Conservation (phyloP, 352 stramenopile genomes). For the Globisporangium middletonii region DNA sequence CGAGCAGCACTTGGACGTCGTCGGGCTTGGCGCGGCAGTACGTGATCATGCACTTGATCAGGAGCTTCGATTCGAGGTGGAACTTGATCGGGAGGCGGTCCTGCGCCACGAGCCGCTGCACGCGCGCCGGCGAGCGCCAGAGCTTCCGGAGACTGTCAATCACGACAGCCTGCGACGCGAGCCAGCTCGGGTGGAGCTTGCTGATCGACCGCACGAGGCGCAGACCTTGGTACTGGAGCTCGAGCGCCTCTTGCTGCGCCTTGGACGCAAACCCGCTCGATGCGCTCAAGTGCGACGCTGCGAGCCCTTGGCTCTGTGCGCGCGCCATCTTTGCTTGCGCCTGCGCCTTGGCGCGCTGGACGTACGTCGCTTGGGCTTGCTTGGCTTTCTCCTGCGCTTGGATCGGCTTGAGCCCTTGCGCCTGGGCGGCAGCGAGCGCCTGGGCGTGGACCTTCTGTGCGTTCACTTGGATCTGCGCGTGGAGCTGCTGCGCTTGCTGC, state of each 20-base stretch:
- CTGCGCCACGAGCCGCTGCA: constrained; percentile 63
- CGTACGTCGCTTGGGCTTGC: constrained; percentile 83
- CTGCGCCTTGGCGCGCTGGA: constrained; percentile 82
- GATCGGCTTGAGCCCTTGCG: constrained; percentile 78
- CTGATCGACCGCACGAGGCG: constrained; percentile 89
- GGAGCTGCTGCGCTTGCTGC: constrained; percentile 81
- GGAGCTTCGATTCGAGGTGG: constrained; percentile 92
- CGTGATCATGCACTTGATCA: constrained; percentile 93
- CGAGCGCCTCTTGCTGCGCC: constrained; percentile 83
- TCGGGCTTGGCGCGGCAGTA: constrained; percentile 91
- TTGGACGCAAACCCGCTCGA: constrained; percentile 60
- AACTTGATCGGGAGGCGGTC: constrained; percentile 87
- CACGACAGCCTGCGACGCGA: constrained; percentile 84
- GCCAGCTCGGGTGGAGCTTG: constrained; percentile 86
- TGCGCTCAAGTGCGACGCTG: constrained; percentile 27
- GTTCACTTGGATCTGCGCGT: constrained; percentile 87
- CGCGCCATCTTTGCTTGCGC: constrained; percentile 83
- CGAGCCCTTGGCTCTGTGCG: constrained; percentile 53
- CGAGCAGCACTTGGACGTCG: constrained; percentile 94
- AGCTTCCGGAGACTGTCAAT: constrained; percentile 93
- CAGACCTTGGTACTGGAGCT: constrained; percentile 94
- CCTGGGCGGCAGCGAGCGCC: constrained; percentile 80
- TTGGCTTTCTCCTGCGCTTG: constrained; percentile 89
- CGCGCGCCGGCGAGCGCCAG: constrained; percentile 86
- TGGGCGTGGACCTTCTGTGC: constrained; percentile 87